Evolutionary conservation across 2,329 filamentous ascomycete species (phyloP), one percentile per base, ranked within the genome.

Genomic region (Claviceps maximensis): DNA sequence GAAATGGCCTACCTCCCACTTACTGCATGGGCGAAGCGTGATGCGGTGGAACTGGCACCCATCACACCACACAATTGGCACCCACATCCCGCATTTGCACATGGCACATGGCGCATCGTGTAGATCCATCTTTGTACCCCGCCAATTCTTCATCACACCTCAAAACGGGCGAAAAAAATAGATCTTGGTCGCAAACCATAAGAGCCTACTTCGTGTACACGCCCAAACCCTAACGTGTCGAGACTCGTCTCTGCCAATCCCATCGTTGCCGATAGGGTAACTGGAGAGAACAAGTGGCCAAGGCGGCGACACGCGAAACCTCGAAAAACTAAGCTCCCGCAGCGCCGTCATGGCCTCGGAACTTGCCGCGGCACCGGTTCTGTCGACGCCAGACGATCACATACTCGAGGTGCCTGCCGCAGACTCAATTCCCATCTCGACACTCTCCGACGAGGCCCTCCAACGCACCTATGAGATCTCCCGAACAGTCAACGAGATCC

Each of bases 401-500:
- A 68, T 80, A 29, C 75, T 81, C 63, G 76, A 81, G 59, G 71
- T 76, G 57, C 69, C 75, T 13, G 71, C 72, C 2, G 61, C 68
- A n/a, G 62, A 62, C 29, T 62, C 66, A 23, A 57, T 63, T 23
- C 60, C 58, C 23, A 63, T 62, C 56, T 60, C 69, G 51, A 59
- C 64, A 56, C 58, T 69, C 49, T 69, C 71, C 17, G 82, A 91
- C 58, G 81, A 87, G 63, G 86, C 90, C 63, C 74, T 97, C 31
- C 72, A 74, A 53, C 71, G 82, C 42, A 84, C 86, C 49, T 98
- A 97, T 72, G 93, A 98, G 69, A 84, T 96, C 58, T 76, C 79
- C 55, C 79, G 87, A 53, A 96, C 93, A 0, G 78, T 89, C 49
- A 68, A 71, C 38, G 87, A 95, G 67, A 86, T 98, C 47, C 74